A percentile compares a stretch with the other conserved stretches of the same genome.
Evolutionary conservation across 1,284 basidiomycete genomes (phyloP).

Genomic region (Puccinia coronata): DNA sequence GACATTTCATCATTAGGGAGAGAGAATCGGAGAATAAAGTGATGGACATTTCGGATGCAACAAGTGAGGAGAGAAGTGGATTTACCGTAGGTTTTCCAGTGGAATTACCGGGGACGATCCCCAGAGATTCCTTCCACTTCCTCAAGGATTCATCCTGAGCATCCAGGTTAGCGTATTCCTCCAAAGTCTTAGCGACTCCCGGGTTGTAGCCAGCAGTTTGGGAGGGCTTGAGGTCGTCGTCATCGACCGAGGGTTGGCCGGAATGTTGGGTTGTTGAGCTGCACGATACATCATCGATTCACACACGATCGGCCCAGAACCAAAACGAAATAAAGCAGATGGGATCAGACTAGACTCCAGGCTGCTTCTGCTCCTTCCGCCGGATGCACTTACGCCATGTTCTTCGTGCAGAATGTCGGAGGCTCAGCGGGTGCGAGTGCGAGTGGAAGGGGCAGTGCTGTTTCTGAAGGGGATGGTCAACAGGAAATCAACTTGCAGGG

Average conservation of each 20-base stretch:
- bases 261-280: slow-evolving; percentile 33
- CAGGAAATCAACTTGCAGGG: too few relatives aligned
- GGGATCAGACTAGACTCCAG: not conserved
- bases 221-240: slow-evolving; percentile 53
- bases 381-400: not conserved
- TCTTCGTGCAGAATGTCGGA: not conserved
- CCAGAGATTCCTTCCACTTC: slow-evolving; percentile 86
- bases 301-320: not conserved
- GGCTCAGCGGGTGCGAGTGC: too few relatives aligned
- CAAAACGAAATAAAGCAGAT: not conserved
- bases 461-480: too few relatives aligned
- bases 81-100: slow-evolving; percentile 59
- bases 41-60: not conserved
- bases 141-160: slow-evolving; percentile 75
- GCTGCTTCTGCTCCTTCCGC: not conserved
- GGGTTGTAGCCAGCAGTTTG: slow-evolving; percentile 59
- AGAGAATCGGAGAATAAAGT: not conserved
- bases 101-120: slow-evolving; percentile 67
- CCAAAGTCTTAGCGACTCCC: slow-evolving; percentile 62
- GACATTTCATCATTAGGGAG: not conserved
- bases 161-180: slow-evolving; percentile 68
- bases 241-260: slow-evolving; percentile 39
- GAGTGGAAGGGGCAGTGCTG: too few relatives aligned
- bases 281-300: too few relatives aligned
- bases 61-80: not conserved